A percentile compares a stretch with the other conserved stretches of the same genome.
phyloP scores from a whole-genome alignment of 225 moss, liverwort and hornwort genomes.

The Pleurozium schreberi region DNA sequence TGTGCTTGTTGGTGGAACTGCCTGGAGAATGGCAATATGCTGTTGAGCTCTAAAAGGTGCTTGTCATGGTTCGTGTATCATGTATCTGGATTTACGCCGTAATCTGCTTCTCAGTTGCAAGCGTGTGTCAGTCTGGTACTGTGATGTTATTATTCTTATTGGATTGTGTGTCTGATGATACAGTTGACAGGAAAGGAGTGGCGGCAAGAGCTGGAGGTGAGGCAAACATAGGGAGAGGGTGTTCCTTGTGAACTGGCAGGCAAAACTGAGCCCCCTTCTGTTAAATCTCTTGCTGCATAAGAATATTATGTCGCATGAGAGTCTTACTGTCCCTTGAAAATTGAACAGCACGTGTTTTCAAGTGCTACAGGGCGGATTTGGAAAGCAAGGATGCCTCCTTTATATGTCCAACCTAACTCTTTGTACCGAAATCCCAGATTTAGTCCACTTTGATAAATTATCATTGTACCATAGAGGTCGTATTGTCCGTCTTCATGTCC shows the following conservation, averaged over 20 bases:
- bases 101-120: slow-evolving; percentile 7
- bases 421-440: not conserved
- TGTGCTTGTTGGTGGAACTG: slow-evolving; percentile 40
- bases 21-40: slow-evolving; percentile 48
- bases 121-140: not conserved
- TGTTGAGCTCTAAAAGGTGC: slow-evolving; percentile 46
- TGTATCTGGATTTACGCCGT: slow-evolving; percentile 11
- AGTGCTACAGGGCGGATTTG: not conserved
- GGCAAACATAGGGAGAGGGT: slow-evolving; percentile 16
- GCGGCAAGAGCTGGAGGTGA: slow-evolving; percentile 58
- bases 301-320: not conserved
- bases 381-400: not conserved
- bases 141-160: not conserved
- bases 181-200: slow-evolving; percentile 51
- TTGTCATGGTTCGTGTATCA: slow-evolving; percentile 29
- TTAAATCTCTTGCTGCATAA: slow-evolving; percentile 2
- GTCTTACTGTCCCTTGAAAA: not conserved
- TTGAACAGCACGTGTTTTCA: not conserved
- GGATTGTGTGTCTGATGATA: not conserved
- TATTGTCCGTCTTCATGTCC: not conserved
- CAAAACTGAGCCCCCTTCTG: slow-evolving; percentile 19
- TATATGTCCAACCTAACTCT: not conserved
- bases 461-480: not conserved
- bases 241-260: slow-evolving; percentile 26
- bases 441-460: not conserved